Percentiles rank a stretch among this genome's conserved stretches.
phyloP scores from a whole-genome alignment of 768 basidiomycete genomes.

The Postia placenta region DNA sequence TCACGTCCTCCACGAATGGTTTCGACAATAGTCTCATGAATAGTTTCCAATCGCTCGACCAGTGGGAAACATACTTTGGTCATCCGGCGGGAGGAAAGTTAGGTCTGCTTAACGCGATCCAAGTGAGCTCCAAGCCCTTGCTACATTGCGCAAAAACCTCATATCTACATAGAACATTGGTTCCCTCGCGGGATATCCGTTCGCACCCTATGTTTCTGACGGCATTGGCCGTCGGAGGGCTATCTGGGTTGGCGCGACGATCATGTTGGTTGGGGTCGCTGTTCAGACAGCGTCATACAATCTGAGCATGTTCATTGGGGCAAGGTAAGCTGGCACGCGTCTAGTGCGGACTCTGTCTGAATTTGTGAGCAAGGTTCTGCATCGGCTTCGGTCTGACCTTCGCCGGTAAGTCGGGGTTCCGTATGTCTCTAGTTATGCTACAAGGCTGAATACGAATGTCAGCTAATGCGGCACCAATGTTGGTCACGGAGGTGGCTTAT shows the following conservation, averaged over 20 bases:
- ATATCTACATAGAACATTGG: conserved; percentile 56
- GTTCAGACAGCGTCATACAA: conserved; percentile 69
- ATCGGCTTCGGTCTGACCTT: conserved; percentile 76
- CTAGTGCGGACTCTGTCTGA: conserved; percentile 10
- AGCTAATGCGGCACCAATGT: conserved; percentile 73
- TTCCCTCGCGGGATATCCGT: conserved; percentile 57
- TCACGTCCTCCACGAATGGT: conserved; percentile 71
- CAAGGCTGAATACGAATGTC: conserved; percentile 10
- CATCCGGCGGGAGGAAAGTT: conserved; percentile 49
- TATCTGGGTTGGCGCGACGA: conserved; percentile 61
- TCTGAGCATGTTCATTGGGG: conserved; percentile 75
- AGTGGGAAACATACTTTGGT: conserved; percentile 60
- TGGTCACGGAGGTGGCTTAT: conserved; percentile 84
- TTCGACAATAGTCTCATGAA: conserved; percentile 82
- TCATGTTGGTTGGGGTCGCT: conserved; percentile 65
- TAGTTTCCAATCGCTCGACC: conserved; percentile 60
- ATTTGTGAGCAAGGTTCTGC: conserved; percentile 36
- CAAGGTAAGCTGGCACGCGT: conserved; percentile 40
- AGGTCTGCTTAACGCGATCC: conserved; percentile 70
- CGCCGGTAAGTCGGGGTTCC: conserved; percentile 36
- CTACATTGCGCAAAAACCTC: neutral
- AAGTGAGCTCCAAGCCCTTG: conserved; percentile 33
- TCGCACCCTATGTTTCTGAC: conserved; percentile 69
- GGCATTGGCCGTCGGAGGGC: conserved; percentile 61
- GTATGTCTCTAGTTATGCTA: neutral